Percentiles rank a stretch among this genome's conserved stretches.
These are phyloP conservation scores for Carex pumila DNA, from an alignment of 176 grass and related monocot species.

Conservation along the genomic window DNA sequence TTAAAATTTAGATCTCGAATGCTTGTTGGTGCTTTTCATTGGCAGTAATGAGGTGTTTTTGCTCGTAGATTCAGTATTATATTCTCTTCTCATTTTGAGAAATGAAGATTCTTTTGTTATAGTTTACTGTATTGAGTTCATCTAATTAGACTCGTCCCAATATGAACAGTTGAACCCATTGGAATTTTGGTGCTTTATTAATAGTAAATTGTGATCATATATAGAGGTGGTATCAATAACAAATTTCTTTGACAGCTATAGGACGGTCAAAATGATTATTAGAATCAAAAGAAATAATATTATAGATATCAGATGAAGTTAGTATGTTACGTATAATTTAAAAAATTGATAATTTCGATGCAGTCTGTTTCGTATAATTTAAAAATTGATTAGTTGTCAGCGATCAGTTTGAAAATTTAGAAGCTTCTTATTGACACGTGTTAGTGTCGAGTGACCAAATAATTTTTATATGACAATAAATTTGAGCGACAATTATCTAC, in stretches of 20 bases:
- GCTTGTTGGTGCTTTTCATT: neutral
- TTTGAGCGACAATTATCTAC: too few relatives aligned
- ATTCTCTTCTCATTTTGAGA: constrained; percentile 11
- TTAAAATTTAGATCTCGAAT: constrained; percentile 10
- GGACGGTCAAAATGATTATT: neutral
- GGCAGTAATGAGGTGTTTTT: constrained; percentile 11
- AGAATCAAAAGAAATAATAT: neutral
- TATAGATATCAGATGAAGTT: too few relatives aligned
- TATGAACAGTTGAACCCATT: constrained; percentile 13
- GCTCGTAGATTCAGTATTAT: neutral
- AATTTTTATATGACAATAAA: too few relatives aligned
- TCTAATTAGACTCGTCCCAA: neutral
- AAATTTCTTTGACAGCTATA: neutral
- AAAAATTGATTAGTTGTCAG: too few relatives aligned
- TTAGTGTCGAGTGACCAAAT: too few relatives aligned
- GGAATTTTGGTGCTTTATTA: constrained; percentile 21
- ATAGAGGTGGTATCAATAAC: neutral
- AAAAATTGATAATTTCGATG: too few relatives aligned
- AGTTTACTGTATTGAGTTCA: constrained; percentile 14
- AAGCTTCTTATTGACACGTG: too few relatives aligned
- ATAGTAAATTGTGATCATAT: constrained; percentile 13
- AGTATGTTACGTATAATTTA: too few relatives aligned
- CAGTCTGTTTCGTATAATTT: too few relatives aligned
- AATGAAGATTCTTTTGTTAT: constrained; percentile 7
- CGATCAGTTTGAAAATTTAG: too few relatives aligned